phyloP scores from a whole-genome alignment of 306 rosid species.

The Echinosophora koreensis region DNA sequence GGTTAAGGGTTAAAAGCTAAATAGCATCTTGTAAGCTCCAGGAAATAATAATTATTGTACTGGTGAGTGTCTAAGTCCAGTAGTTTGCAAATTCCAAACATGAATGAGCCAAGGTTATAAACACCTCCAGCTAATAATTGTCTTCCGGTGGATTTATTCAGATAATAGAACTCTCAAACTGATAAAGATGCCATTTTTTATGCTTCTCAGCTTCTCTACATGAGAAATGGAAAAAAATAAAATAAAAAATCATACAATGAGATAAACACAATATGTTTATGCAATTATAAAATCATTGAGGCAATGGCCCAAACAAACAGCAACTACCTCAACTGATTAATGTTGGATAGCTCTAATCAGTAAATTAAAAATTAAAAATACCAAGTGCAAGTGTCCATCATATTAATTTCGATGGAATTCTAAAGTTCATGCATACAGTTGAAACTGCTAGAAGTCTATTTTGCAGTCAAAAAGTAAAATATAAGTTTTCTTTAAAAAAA shows the following conservation, averaged over 20 bases:
- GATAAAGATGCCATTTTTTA: neutral
- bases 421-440: neutral
- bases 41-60: neutral
- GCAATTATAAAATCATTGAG: slow-evolving; percentile 17
- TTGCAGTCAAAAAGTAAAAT: neutral
- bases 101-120: slow-evolving; percentile 21
- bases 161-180: neutral
- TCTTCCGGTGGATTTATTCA: neutral
- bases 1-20: neutral
- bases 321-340: slow-evolving; percentile 4
- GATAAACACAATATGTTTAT: neutral
- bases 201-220: neutral
- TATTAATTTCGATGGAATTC: slow-evolving; percentile 6
- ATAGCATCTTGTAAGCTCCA: neutral
- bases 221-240: neutral
- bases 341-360: neutral
- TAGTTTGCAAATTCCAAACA: neutral
- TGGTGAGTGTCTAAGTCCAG: neutral
- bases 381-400: neutral
- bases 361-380: slow-evolving; percentile 4
- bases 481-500: neutral
- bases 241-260: neutral
- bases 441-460: neutral
- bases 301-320: slow-evolving; percentile 6
- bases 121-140: neutral